A percentile compares a stretch with the other conserved stretches of the same genome.
These are phyloP conservation scores for Clavispora phyllophila DNA, from an alignment of 805 yeast species.

Conservation along the genomic window DNA sequence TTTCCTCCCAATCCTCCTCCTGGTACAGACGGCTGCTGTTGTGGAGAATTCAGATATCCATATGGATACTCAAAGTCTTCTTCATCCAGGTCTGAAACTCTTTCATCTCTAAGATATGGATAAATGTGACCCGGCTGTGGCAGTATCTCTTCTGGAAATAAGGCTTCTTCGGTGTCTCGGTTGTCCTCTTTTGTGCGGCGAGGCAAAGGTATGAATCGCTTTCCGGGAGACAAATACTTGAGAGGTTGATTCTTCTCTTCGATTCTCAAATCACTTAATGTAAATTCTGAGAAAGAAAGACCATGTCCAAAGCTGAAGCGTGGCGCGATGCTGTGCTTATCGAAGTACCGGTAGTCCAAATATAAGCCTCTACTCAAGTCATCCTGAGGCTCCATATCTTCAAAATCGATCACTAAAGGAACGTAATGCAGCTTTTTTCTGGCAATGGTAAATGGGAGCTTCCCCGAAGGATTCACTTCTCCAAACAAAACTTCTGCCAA, in stretches of 20 bases:
- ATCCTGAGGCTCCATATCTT: constrained; percentile 34
- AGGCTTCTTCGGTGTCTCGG: constrained; percentile 50
- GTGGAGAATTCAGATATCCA: constrained; percentile 33
- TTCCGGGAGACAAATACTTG: constrained; percentile 42
- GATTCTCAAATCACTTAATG: constrained; percentile 32
- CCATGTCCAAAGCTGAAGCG: constrained; percentile 62
- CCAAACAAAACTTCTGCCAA: constrained; percentile 57
- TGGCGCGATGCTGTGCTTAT: constrained; percentile 50
- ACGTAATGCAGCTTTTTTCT: constrained; percentile 44
- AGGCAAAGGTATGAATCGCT: constrained; percentile 40
- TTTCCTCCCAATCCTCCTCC: constrained; percentile 59
- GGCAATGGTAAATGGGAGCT: constrained; percentile 60
- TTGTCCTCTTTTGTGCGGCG: constrained; percentile 42
- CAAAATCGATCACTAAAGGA: constrained; percentile 36
- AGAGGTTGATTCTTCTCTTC: constrained; percentile 39
- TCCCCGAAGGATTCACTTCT: constrained; percentile 58
- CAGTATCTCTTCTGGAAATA: constrained; percentile 47
- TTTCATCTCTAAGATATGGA: constrained; percentile 44
- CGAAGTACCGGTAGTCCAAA: constrained; percentile 55
- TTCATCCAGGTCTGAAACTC: constrained; percentile 29
- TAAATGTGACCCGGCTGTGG: constrained; percentile 55
- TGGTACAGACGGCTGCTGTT: constrained; percentile 31
- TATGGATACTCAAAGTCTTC: constrained; percentile 38
- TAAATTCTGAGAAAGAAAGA: constrained; percentile 47
- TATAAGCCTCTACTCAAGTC: constrained; percentile 44